Evolutionary conservation across 129 eudicot genomes (phyloP), one percentile per base, ranked within the genome.

Genomic region (Helianthus annuus): DNA sequence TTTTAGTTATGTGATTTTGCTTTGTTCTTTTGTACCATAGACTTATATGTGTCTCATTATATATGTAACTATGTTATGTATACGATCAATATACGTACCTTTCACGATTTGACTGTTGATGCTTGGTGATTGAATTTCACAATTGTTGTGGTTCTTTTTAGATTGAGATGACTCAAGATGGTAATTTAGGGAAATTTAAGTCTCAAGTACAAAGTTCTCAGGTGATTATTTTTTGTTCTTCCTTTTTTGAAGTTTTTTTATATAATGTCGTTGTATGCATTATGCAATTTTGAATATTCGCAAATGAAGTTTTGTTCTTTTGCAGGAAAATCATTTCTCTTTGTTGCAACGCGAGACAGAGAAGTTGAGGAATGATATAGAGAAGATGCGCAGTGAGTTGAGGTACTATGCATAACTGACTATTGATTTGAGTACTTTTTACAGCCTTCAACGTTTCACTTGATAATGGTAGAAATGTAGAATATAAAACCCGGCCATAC

Each of bases 191-290:
- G 72, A 85, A 85, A 66, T 93, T 93, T 82, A 85, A 87, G 65
- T 74, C 96, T 62, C 86, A 89, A 87, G 87, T 93, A 64, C 88
- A 88, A 72, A 93, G 96, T 66, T 93, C 96, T 14, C 98, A 93
- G 98, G 98, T 93, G 64, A 49, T 66, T 39, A 1, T 19, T 19
- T 19, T 4, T 48, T 10, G 34, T 76, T 61, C 13, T 48, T 48
- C 34, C 3, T 19, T 65, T 64, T 16, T 73, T 48, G 12, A 72
- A 14, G 12, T 51, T 53, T 53, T 16, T 69, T 0, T 53, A 11
- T 10, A 14, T 1, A 34, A 7, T 69, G 22, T 38, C 7, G 2
- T 36, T 53, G 17, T 48, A 36, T 24, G 19, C 29, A 24, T 48
- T 2, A n/a, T 49, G 62, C 48, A 29, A 51, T 46, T 15, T 51